phyloP scores from a whole-genome alignment of 257 asterid genomes.

The Gentiana straminea region DNA sequence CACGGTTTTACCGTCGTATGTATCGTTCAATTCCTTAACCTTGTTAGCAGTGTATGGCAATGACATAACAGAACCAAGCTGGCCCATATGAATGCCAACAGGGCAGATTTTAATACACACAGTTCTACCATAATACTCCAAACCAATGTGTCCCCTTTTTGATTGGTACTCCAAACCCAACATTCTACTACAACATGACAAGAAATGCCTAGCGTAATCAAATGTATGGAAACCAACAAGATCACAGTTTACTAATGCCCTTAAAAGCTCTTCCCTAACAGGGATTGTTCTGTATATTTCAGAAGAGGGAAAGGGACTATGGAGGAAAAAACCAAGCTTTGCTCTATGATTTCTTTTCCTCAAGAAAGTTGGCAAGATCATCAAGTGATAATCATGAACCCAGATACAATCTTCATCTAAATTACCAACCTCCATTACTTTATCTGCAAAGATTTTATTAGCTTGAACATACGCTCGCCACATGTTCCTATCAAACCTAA shows the following conservation, averaged over 20 bases:
- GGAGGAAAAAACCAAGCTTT: constrained; percentile 76
- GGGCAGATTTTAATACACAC: constrained; percentile 73
- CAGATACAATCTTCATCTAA: constrained; percentile 78
- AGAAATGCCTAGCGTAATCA: constrained; percentile 90
- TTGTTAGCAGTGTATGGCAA: constrained; percentile 31
- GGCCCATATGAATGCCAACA: constrained; percentile 73
- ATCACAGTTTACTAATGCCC: constrained; percentile 76
- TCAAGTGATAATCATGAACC: constrained; percentile 84
- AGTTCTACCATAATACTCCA: constrained; percentile 80
- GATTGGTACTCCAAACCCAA: constrained; percentile 77
- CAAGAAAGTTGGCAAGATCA: constrained; percentile 76
- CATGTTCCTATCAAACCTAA: constrained; percentile 46
- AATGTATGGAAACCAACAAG: constrained; percentile 82
- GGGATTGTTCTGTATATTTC: constrained; percentile 79
- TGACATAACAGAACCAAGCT: constrained; percentile 38
- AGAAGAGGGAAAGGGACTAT: constrained; percentile 69
- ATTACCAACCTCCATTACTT: constrained; percentile 67
- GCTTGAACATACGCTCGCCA: constrained; percentile 84
- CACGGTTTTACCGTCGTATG: constrained; percentile 43
- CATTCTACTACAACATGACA: constrained; percentile 91
- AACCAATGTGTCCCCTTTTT: constrained; percentile 75
- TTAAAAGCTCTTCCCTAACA: constrained; percentile 73
- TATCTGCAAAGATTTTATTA: constrained; percentile 72
- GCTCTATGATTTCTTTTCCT: constrained; percentile 51
- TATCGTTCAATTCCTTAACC: constrained; percentile 34